Percentiles rank a stretch among this genome's conserved stretches.
Conservation (phyloP, 768 basidiomycete species). For the Collybiopsis luxurians region DNA sequence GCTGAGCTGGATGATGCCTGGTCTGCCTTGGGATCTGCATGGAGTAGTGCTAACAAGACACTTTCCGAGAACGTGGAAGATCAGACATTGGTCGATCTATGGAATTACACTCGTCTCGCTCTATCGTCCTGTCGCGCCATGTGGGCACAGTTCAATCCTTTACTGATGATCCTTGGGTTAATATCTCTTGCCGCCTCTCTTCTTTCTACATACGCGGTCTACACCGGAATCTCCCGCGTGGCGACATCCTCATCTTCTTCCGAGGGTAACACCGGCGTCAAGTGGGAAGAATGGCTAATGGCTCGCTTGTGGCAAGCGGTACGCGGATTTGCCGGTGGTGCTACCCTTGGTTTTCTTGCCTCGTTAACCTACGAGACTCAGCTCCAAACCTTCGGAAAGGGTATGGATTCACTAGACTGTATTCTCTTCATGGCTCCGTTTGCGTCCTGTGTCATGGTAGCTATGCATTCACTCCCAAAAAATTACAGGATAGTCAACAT, state of each 20-base stretch:
- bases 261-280: constrained; percentile 25
- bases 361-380: constrained; percentile 28
- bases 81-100: constrained; percentile 33
- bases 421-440: constrained; percentile 48
- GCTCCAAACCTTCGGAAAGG: constrained; percentile 26
- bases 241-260: constrained; percentile 19
- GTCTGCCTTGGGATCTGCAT: constrained; percentile 45
- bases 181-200: constrained; percentile 54
- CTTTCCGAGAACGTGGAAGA: constrained; percentile 18
- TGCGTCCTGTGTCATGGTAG: constrained; percentile 42
- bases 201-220: constrained; percentile 54
- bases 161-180: constrained; percentile 75
- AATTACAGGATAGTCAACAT: background rate
- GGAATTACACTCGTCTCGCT: constrained; percentile 58
- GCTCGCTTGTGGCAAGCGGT: constrained; percentile 27
- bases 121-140: constrained; percentile 74
- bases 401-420: constrained; percentile 49
- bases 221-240: constrained; percentile 26
- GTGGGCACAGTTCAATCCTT: constrained; percentile 93
- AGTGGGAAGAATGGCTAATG: constrained; percentile 42
- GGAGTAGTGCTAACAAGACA: constrained; percentile 32
- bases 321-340: constrained; percentile 35
- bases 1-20: constrained; percentile 72
- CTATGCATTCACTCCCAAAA: constrained; percentile 37
- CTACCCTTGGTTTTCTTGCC: constrained; percentile 30